Conservation (phyloP, 2,329 filamentous ascomycete species). For the Fragosphaeria purpurea region DNA sequence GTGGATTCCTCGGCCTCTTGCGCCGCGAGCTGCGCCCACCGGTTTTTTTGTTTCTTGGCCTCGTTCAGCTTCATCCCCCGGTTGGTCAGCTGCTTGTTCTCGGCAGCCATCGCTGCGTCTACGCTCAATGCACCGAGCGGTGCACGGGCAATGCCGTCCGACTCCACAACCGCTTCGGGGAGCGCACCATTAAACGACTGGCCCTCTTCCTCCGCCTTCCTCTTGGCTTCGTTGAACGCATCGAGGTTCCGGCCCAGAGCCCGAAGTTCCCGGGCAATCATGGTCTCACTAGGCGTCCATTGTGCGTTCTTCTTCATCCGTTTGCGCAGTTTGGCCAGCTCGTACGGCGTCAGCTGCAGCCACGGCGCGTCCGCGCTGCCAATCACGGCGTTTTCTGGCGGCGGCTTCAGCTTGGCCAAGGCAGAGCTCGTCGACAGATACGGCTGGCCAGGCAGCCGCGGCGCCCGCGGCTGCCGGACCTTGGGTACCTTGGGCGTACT, state of each 20-base stretch:
- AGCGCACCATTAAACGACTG: slow-evolving; percentile 43
- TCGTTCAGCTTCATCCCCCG: slow-evolving; percentile 71
- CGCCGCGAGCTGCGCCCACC: slow-evolving; percentile 49
- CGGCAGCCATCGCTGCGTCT: slow-evolving; percentile 40
- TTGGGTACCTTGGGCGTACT: slow-evolving; percentile 34
- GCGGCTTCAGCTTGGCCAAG: slow-evolving; percentile 40
- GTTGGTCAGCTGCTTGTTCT: slow-evolving; percentile 57
- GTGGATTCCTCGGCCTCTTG: slow-evolving; percentile 43
- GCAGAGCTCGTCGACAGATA: slow-evolving; percentile 28
- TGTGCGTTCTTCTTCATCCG: slow-evolving; percentile 88
- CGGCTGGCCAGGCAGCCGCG: slow-evolving; percentile 15
- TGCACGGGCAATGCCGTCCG: slow-evolving; percentile 40
- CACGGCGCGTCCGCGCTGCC: slow-evolving; percentile 54
- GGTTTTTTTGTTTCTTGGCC: slow-evolving; percentile 62
- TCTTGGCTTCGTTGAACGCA: slow-evolving; percentile 51
- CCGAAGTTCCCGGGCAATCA: slow-evolving; percentile 72
- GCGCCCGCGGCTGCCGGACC: slow-evolving; percentile 22
- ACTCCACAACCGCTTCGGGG: slow-evolving; percentile 33
- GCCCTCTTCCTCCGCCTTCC: slow-evolving; percentile 56
- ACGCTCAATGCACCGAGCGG: slow-evolving; percentile 51
- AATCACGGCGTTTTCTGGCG: slow-evolving; percentile 47
- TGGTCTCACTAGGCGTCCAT: slow-evolving; percentile 76
- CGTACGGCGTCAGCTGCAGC: slow-evolving; percentile 55
- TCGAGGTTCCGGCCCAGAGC: slow-evolving; percentile 57
- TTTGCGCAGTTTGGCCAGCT: slow-evolving; percentile 62